Conservation (phyloP, 768 basidiomycete genomes). For the Suillus spraguei region DNA sequence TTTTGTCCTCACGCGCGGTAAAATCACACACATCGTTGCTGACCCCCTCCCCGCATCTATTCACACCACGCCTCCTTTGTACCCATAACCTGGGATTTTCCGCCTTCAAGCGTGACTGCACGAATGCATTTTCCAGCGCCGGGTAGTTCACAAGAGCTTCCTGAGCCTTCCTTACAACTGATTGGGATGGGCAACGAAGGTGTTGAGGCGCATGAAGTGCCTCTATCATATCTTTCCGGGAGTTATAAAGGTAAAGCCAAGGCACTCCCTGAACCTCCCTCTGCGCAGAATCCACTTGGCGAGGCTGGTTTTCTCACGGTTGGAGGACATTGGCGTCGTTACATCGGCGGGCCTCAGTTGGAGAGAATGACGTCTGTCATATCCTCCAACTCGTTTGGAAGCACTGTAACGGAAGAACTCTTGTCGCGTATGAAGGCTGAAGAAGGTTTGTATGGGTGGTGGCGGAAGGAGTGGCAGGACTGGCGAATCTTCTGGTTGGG, state of each 20-base stretch:
- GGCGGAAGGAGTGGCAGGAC: conserved; percentile 69
- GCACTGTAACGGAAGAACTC: conserved; percentile 55
- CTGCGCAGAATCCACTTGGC: conserved; percentile 65
- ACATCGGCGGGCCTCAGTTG: conserved; percentile 34
- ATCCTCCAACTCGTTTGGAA: conserved; percentile 50
- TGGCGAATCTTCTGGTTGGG: conserved; percentile 87
- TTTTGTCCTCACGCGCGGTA: conserved; percentile 70
- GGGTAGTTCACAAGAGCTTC: conserved; percentile 18
- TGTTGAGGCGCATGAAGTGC: conserved; percentile 72
- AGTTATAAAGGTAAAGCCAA: conserved; percentile 46
- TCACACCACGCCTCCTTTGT: conserved; percentile 50
- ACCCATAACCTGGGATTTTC: conserved; percentile 57
- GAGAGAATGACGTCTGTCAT: conserved; percentile 47
- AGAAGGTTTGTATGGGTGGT: conserved; percentile 80
- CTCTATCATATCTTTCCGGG: conserved; percentile 47
- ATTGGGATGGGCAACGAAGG: conserved; percentile 71
- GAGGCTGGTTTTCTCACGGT: conserved; percentile 50
- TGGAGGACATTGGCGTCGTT: conserved; percentile 53
- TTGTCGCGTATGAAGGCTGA: conserved; percentile 47
- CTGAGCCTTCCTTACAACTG: conserved; percentile 60
- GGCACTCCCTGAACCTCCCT: conserved; percentile 45
- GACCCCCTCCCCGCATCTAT: conserved; percentile 64
- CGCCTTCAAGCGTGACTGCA: conserved; percentile 55
- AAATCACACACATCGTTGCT: conserved; percentile 65
- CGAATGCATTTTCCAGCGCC: conserved; percentile 46